Base-by-base conservation (phyloP, 345 rosid species). In the Atalantia buxifolia region DNA sequence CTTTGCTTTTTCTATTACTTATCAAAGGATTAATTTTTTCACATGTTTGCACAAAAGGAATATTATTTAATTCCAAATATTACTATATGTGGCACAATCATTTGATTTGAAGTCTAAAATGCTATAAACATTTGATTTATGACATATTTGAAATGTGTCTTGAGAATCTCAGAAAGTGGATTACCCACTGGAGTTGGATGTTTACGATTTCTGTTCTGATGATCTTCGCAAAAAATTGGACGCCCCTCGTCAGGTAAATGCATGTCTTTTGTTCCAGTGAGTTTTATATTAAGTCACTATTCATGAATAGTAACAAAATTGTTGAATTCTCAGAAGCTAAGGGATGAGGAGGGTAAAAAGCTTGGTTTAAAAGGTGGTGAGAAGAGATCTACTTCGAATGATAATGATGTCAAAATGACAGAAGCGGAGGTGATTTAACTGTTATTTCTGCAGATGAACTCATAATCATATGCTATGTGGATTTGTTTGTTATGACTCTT, bases 111-210 rank as follows among this genome's bases (percentile, higher is more conserved):
- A 48, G 24, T 48, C 45, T 72, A 21, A 64, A 62, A 27, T 63
- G n/a, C n/a, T 76, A n/a, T 25, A 7, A 62, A 19, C 6, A 7
- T 21, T 69, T 60, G 61, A 60, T 25, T 83, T 21, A 59, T 38
- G 12, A 64, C 22, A 55, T 42, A 38, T 28, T 66, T 66, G 30
- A 38, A 59, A 79, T 25, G 62, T 73, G 35, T 71, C 24, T 66
- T 86, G 66, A 53, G 36, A 56, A 80, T 84, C 69, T 76, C 84
- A 97, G 98, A 97, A 94, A 97, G 99, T 97, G 71, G 99, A 97
- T 85, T 97, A 92, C 82, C 98, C 98, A 2, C 78, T 97, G 89
- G 92, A 90, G 89, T 79, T 97, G 91, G 98, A 97, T 89, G 80
- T 97, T 60, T 94, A 79, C 78, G 98, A 97, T 85, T 78, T 97